Base-by-base conservation (phyloP, 2,329 filamentous ascomycete genomes). In the Gliomastix tumulicola region DNA sequence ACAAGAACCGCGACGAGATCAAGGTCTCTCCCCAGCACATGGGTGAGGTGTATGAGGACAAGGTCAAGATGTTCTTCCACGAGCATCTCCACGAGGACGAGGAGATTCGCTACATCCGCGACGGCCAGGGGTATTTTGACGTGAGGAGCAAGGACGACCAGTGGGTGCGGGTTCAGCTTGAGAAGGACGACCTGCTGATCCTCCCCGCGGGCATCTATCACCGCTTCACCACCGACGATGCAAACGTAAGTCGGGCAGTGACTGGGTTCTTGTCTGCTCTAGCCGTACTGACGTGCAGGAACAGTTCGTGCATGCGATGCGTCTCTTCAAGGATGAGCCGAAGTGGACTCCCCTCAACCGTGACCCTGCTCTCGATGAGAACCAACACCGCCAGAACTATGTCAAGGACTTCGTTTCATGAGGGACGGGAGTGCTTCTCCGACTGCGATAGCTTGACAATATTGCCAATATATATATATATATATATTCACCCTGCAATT, bases 31-130 rank as follows among this genome's bases (percentile, higher is more conserved):
- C 89, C 0, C 69, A 80, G 44, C 83, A 79, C 45, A 88, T 97
- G 82, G 88, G 88, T 39, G 84, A 77, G 27, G 65, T 79, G 31
- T 98, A 97, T 66, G 90, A 98, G 63, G 77, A 84, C 44, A 97
- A 97, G 63, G 88, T 98, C 44, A 89, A 88, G 67, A 78, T 65
- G 47, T 98, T 98, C 69, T 98, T 97, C 68, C 60, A 84, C 50
- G 92, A 98, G 71, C 92, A 98, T 60, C 62, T 98, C 51, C 92
- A 98, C 57, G 92, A 98, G 67, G 92, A 98, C 49, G 92, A 98
- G 66, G 92, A 98, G 72, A 98, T 98, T 47, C 74, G 92, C 33
- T 98, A 96, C 54, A 89, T 98, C 47, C 71, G 88, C 21, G 89
- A 83, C 42, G 92, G 92, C 0, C 75, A 77, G 38, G 92, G 92